Base-by-base conservation (phyloP, 1,139 yeast genomes). In the Diutina rugosa region DNA sequence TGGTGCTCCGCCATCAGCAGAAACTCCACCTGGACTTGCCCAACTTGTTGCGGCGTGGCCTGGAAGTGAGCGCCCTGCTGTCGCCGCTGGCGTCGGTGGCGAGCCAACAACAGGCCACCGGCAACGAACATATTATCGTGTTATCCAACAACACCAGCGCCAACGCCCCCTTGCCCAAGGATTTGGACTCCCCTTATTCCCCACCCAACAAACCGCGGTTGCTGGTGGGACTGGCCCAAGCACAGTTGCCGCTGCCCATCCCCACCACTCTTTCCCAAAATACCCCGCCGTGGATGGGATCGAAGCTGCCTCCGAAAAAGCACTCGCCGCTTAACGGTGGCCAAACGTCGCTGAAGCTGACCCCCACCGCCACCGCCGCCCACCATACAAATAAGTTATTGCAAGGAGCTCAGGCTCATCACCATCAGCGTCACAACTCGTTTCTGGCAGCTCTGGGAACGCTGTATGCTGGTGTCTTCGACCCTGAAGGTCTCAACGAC, bases 1-100 rank as follows among this genome's bases (percentile, higher is more conserved):
- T 76, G 65, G 80, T 76, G 49, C 69, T 76, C 58, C 66, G 80
- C 56, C 80, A 76, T 62, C 80, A 75, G 64, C 80, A 74, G 61
- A 76, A 76, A 62, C 69, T 67, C 57, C 66, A 66, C 38, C 60
- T 56, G 58, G 57, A 59, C 52, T 54, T 58, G 12, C 56, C 57
- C 48, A 59, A 52, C 56, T 58, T 59, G 47, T 57, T 57, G 16
- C 57, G 62, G 5, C 57, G 32, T 1, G 30, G 41, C 16, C 51
- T 30, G 51, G 44, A 30, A 44, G 26, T 46, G 26, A 3, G 14
- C 21, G 51, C 32, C 14, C 38, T 29, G 55, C 51, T 58, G 55
- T 12, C 18, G 26, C 47, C 46, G 14, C 16, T 49, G 67, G 58
- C 60, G 63, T 41, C 64, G 64, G 52, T 53, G 21, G 58, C 54